phyloP scores from a whole-genome alignment of 2,329 filamentous ascomycete genomes.

The Scytalidium lignicola region DNA sequence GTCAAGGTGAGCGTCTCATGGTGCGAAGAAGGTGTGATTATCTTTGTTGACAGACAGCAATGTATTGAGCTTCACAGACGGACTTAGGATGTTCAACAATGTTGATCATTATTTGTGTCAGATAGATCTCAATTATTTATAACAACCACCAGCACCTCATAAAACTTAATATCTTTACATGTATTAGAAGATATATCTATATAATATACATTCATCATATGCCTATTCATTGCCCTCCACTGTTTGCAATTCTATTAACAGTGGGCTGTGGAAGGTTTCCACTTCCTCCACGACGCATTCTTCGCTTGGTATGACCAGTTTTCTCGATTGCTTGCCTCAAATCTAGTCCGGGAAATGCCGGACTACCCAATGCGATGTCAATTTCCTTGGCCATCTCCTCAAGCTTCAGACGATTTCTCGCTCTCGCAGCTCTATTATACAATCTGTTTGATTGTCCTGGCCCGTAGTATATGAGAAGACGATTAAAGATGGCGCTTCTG shows the following conservation, averaged over 20 bases:
- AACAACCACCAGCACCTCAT: no score
- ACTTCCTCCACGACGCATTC: background rate
- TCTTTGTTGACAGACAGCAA: no score
- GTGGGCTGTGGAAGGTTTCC: background rate
- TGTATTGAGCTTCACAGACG: no score
- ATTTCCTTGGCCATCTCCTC: constrained; percentile 14
- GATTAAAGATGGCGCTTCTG: constrained; percentile 18
- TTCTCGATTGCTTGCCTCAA: background rate
- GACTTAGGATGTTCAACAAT: no score
- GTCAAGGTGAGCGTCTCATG: no score
- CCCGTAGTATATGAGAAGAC: constrained; percentile 22
- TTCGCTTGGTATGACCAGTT: background rate
- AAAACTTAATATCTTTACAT: no score
- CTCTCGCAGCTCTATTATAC: constrained; percentile 14
- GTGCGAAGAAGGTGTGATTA: no score
- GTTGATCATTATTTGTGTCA: no score
- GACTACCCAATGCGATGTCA: constrained; percentile 16
- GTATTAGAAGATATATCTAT: no score
- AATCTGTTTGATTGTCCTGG: constrained; percentile 13
- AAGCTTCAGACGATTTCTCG: constrained; percentile 6
- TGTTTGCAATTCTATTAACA: background rate
- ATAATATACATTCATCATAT: background rate
- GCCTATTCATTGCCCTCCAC: background rate
- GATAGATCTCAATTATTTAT: no score
- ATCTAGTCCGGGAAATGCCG: constrained; percentile 3